Evolutionary conservation across 495 filamentous ascomycete species (phyloP).

Genomic region (Pseudotulostoma volvatum): DNA sequence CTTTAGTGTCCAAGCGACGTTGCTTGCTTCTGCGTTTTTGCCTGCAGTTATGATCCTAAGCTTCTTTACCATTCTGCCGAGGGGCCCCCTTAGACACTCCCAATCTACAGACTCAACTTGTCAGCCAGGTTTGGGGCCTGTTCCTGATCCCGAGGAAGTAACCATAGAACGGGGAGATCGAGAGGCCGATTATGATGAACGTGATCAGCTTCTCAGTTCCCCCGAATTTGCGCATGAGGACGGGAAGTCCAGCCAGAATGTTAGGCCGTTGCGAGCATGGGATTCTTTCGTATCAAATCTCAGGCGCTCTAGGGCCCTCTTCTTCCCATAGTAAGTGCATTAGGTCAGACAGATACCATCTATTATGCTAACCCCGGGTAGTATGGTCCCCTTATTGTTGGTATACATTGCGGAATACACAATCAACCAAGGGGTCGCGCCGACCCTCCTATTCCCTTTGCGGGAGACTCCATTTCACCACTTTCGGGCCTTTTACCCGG

Average conservation of each 20-base stretch:
- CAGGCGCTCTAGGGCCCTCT: slow-evolving; percentile 34
- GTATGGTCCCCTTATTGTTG: slow-evolving; percentile 80
- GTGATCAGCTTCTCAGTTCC: slow-evolving; percentile 24
- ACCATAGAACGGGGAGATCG: slow-evolving; percentile 1
- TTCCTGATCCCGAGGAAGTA: slow-evolving; percentile 20
- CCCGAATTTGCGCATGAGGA: slow-evolving; percentile 11
- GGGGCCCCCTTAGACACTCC: slow-evolving; percentile 31
- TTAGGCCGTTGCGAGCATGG: slow-evolving; percentile 7
- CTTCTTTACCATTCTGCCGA: slow-evolving; percentile 69
- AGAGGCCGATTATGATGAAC: slow-evolving; percentile 13
- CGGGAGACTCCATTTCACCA: slow-evolving; percentile 54
- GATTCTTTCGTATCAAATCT: slow-evolving; percentile 33
- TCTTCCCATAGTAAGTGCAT: slow-evolving; percentile 48
- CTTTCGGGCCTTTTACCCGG: slow-evolving; percentile 81
- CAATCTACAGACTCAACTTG: too few species aligned
- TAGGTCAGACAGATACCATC: slow-evolving; percentile 1
- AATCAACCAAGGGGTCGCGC: slow-evolving; percentile 85
- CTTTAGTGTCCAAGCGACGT: slow-evolving; percentile 48
- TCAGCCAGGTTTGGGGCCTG: too few species aligned
- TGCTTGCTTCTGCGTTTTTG: slow-evolving; percentile 61
- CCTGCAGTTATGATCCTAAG: slow-evolving; percentile 68
- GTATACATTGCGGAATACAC: slow-evolving; percentile 95
- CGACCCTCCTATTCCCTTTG: slow-evolving; percentile 77
- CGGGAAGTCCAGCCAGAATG: slow-evolving; percentile 10
- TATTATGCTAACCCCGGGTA: slow-evolving; percentile 8